phyloP scores from a whole-genome alignment of 331 rosid genomes.

The Rosa hybrid region DNA sequence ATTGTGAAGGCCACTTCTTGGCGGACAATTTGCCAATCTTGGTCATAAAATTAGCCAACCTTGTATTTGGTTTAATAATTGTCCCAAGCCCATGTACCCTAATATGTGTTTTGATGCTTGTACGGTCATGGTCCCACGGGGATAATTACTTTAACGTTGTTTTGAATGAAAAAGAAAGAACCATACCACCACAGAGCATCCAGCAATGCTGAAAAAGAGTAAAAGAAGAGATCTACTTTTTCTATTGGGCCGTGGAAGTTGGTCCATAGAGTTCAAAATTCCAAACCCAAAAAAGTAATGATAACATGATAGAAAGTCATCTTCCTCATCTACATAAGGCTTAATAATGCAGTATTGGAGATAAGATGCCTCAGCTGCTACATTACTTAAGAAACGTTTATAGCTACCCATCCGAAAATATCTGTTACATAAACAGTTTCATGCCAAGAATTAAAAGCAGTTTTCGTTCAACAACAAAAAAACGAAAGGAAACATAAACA shows the following conservation, averaged over 20 bases:
- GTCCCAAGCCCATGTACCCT: neutral
- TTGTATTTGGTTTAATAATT: neutral
- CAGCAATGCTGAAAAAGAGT: neutral
- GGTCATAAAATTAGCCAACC: neutral
- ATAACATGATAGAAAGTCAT: neutral
- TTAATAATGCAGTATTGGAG: slow-evolving; percentile 81
- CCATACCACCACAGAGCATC: neutral
- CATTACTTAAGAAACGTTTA: slow-evolving; percentile 49
- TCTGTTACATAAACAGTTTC: slow-evolving; percentile 45
- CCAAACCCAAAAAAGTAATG: neutral
- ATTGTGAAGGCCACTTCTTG: neutral
- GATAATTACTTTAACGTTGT: neutral
- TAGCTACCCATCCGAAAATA: slow-evolving; percentile 67
- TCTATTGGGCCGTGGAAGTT: neutral
- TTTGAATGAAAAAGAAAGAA: neutral
- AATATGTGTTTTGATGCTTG: neutral
- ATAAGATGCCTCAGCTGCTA: slow-evolving; percentile 65
- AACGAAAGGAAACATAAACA: neutral
- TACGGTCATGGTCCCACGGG: neutral
- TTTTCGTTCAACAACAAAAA: neutral
- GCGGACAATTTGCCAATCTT: neutral
- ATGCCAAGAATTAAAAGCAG: neutral
- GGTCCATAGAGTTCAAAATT: neutral
- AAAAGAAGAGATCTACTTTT: neutral
- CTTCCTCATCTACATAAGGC: slow-evolving; percentile 77